Evolutionary conservation across 2,329 filamentous ascomycete species (phyloP).

Genomic region (Metarhizium robertsii): DNA sequence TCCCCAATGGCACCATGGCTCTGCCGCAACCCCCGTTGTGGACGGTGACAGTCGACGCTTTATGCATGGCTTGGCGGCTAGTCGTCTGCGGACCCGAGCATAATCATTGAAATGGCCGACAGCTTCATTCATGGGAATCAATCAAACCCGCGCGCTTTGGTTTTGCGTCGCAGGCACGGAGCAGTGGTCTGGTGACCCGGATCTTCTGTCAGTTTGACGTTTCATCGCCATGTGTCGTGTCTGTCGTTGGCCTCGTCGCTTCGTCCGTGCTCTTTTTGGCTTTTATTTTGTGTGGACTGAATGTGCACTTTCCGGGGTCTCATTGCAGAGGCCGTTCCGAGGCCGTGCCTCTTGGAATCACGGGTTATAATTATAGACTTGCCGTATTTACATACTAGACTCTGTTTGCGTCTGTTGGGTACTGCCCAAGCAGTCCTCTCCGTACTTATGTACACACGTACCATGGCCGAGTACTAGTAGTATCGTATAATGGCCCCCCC

Average conservation of each 20-base stretch:
- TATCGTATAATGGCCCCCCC: neutral
- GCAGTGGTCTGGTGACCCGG: neutral
- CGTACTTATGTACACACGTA: neutral
- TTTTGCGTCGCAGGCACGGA: neutral
- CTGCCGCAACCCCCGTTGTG: neutral
- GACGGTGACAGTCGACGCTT: neutral
- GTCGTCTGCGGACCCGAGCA: no score
- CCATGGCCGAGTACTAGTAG: neutral
- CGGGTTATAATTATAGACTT: neutral
- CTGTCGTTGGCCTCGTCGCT: neutral
- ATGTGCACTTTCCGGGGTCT: neutral
- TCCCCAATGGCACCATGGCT: neutral
- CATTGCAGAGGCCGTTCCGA: neutral
- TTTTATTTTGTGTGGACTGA: no score
- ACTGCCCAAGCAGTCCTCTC: neutral
- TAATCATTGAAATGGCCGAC: no score
- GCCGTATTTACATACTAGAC: neutral
- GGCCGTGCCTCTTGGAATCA: no score
- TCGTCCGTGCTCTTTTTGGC: neutral
- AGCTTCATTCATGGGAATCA: no score
- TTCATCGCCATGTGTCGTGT: neutral
- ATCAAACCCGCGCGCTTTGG: neutral
- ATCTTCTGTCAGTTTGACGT: neutral
- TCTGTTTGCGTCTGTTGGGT: neutral
- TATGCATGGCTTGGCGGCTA: no score